Percentiles rank a stretch among this genome's conserved stretches.
Conservation (phyloP, 2,329 filamentous ascomycete species). For the Aspergillus hiratsukae region DNA sequence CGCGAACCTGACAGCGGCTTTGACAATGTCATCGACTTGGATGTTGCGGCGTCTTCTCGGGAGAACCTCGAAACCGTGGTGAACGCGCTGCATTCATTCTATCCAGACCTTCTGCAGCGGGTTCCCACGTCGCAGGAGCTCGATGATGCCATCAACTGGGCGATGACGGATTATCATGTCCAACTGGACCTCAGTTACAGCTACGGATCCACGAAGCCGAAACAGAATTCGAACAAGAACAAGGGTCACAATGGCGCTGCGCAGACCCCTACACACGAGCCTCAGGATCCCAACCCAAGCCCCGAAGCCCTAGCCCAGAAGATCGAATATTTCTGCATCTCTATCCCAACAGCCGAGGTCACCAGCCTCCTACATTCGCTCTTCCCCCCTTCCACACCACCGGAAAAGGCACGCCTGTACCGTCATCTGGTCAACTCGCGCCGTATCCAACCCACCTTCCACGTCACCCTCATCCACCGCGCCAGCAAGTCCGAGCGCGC, state of each 20-base stretch:
- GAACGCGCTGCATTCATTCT: constrained; percentile 65
- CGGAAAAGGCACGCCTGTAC: constrained; percentile 64
- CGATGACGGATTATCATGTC: constrained; percentile 72
- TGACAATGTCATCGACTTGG: constrained; percentile 77
- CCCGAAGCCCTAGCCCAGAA: constrained; percentile 45
- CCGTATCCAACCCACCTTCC: constrained; percentile 79
- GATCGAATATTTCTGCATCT: constrained; percentile 64
- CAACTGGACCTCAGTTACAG: constrained; percentile 64
- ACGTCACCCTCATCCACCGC: constrained; percentile 90
- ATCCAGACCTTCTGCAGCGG: constrained; percentile 64
- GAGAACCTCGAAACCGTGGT: constrained; percentile 80
- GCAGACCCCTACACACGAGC: constrained; percentile 9
- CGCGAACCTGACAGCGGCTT: constrained; percentile 74
- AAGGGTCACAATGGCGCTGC: constrained; percentile 14
- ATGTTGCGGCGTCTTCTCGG: constrained; percentile 71
- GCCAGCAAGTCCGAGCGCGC: constrained; percentile 57
- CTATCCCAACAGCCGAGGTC: constrained; percentile 50
- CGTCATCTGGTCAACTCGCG: constrained; percentile 66
- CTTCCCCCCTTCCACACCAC: constrained; percentile 54
- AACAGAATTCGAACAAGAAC: constrained; percentile 38
- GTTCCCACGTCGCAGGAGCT: constrained; percentile 70
- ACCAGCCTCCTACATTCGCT: constrained; percentile 61
- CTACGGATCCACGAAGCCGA: constrained; percentile 35
- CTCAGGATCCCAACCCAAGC: constrained; percentile 19
- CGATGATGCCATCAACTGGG: constrained; percentile 71